These are phyloP conservation scores for Macrolepiota fuliginosa DNA, from an alignment of 768 basidiomycete species.

Conservation along the genomic window DNA sequence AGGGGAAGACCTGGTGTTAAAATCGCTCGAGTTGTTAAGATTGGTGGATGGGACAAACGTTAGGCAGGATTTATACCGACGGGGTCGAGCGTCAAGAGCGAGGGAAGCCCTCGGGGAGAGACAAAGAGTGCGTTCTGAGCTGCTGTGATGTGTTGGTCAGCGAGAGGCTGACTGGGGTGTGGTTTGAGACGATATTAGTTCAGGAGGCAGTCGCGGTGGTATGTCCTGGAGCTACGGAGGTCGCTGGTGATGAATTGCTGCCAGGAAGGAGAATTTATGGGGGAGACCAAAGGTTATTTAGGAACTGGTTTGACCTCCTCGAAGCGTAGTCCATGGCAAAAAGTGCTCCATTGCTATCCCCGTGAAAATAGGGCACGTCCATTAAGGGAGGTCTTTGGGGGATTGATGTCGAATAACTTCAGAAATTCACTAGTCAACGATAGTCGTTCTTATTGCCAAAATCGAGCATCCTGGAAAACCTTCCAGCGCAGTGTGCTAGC, in stretches of 20 bases:
- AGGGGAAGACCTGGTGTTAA: background rate
- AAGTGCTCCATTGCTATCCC: background rate
- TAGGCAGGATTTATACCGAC: background rate
- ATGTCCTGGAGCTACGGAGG: background rate
- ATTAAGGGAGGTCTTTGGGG: background rate
- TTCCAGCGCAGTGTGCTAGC: background rate
- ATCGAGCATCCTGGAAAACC: background rate
- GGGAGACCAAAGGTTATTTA: background rate
- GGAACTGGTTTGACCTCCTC: background rate
- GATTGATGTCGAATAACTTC: background rate
- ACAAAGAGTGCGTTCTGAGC: background rate
- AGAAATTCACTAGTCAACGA: background rate
- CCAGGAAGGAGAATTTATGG: background rate
- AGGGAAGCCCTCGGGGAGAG: background rate
- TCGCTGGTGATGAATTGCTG: background rate
- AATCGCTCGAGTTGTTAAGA: background rate
- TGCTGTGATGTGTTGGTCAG: background rate
- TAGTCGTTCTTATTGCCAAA: background rate
- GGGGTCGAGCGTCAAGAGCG: background rate
- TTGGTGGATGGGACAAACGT: background rate
- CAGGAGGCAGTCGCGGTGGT: background rate
- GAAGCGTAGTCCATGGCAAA: background rate
- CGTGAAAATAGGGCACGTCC: background rate
- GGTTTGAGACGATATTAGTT: background rate
- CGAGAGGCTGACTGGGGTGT: background rate